A percentile compares a stretch with the other conserved stretches of the same genome.
Evolutionary conservation across 2,329 filamentous ascomycete species (phyloP).

Genomic region (Daldinia eschscholtzii): DNA sequence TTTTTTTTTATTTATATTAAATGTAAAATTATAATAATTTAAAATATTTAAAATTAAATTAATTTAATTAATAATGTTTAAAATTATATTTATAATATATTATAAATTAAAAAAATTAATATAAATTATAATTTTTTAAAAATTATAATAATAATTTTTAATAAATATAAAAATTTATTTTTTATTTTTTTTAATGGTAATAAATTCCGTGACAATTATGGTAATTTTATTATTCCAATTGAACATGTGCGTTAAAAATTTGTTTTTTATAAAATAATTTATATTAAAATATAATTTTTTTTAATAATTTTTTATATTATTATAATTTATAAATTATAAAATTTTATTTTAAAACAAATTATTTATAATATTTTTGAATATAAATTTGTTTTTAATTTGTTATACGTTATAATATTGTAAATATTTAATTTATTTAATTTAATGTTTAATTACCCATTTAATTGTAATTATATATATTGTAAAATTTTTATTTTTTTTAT

Average conservation of each 20-base stretch:
- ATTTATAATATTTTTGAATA: not conserved
- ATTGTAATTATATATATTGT: not conserved
- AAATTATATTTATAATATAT: slow-evolving; percentile 3
- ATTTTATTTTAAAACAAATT: not conserved
- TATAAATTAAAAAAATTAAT: slow-evolving; percentile 1
- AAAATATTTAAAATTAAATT: too few relatives aligned
- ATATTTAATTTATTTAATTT: slow-evolving; percentile 1
- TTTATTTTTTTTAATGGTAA: not conserved
- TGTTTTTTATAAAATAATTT: not conserved
- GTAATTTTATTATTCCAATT: not conserved
- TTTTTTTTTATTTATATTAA: slow-evolving; percentile 5
- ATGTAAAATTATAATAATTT: slow-evolving; percentile 5
- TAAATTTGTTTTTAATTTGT: not conserved
- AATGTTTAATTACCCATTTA: slow-evolving; percentile 6
- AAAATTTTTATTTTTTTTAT: not conserved
- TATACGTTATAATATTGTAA: slow-evolving; percentile 2
- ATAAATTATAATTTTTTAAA: not conserved
- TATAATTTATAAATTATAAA: slow-evolving; percentile 6
- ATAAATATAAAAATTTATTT: not conserved
- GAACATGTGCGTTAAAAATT: not conserved
- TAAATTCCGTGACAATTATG: not conserved
- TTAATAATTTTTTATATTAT: slow-evolving; percentile 7
- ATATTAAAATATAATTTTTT: not conserved
- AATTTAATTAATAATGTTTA: too few relatives aligned
- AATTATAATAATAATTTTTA: slow-evolving; percentile 4